Conservation (phyloP, 139 green algal species). For the Desmodesmus armatus region DNA sequence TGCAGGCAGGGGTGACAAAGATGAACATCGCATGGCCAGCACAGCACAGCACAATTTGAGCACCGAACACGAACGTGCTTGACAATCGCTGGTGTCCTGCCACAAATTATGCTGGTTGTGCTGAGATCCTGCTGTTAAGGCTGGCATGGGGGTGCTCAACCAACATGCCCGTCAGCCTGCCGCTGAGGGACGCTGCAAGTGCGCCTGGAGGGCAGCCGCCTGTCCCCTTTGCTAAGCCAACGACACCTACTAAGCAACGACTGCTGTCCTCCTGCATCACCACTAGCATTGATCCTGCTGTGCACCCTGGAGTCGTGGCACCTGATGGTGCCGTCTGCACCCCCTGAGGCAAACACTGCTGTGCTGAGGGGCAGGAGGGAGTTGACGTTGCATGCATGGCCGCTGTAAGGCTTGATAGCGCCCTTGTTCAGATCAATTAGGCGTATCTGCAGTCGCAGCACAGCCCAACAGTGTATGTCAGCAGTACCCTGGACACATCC, state of each 20-base stretch:
- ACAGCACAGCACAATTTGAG: too few species aligned
- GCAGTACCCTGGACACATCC: not conserved
- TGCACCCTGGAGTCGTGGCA: slow-evolving; percentile 7
- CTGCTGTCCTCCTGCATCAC: too few species aligned
- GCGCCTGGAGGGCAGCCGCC: too few species aligned
- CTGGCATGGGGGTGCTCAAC: too few species aligned
- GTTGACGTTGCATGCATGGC: slow-evolving; percentile 16
- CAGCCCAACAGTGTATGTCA: not conserved
- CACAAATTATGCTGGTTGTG: not conserved
- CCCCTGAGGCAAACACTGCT: slow-evolving; percentile 28
- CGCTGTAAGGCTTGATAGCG: slow-evolving; percentile 16
- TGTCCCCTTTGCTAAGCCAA: too few species aligned
- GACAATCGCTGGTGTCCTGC: not conserved
- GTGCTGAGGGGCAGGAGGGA: slow-evolving; percentile 13
- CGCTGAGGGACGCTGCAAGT: too few species aligned
- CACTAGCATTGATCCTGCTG: not conserved
- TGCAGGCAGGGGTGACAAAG: not conserved
- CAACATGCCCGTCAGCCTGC: too few species aligned
- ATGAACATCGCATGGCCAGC: too few species aligned
- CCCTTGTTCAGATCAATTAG: slow-evolving; percentile 12
- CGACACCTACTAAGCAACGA: too few species aligned
- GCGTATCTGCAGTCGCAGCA: slow-evolving; percentile 26
- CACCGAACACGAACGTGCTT: too few species aligned
- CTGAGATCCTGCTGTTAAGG: too few species aligned
- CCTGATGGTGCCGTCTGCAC: slow-evolving; percentile 27